phyloP scores from a whole-genome alignment of 2,329 filamentous ascomycete species.

The Akanthomyces muscarius region DNA sequence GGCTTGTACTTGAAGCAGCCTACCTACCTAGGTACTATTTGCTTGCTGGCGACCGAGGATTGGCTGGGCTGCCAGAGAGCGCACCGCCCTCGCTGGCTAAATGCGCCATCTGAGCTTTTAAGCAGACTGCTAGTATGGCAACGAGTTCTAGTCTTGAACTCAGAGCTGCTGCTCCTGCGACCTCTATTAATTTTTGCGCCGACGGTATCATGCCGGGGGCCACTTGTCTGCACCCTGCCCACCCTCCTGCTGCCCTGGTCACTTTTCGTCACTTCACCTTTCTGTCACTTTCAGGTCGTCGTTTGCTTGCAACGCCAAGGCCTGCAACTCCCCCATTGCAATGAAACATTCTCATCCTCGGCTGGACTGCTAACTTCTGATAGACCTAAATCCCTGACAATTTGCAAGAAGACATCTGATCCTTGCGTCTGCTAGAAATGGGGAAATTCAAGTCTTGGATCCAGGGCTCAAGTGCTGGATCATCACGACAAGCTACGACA shows the following conservation, averaged over 20 bases:
- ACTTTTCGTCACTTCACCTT: background rate
- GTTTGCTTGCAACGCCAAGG: background rate
- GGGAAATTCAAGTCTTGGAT: constrained; percentile 17
- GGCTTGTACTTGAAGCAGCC: background rate
- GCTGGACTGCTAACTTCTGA: background rate
- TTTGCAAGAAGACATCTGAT: background rate
- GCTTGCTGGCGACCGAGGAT: background rate
- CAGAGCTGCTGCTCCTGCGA: background rate
- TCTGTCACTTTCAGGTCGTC: background rate
- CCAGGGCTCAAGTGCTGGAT: constrained; percentile 11
- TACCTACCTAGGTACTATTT: background rate
- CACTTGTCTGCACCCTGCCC: background rate
- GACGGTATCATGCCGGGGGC: background rate
- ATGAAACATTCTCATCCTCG: background rate
- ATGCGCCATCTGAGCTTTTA: background rate
- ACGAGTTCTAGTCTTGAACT: background rate
- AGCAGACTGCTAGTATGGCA: background rate
- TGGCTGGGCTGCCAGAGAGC: background rate
- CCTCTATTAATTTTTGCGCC: background rate
- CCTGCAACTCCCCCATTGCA: background rate
- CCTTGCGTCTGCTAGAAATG: background rate
- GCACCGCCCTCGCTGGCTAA: background rate
- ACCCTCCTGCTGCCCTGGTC: background rate
- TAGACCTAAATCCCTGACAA: background rate
- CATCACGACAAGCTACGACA: constrained; percentile 2